phyloP scores from a whole-genome alignment of 768 basidiomycete species.

The Pulveroboletus sp. region DNA sequence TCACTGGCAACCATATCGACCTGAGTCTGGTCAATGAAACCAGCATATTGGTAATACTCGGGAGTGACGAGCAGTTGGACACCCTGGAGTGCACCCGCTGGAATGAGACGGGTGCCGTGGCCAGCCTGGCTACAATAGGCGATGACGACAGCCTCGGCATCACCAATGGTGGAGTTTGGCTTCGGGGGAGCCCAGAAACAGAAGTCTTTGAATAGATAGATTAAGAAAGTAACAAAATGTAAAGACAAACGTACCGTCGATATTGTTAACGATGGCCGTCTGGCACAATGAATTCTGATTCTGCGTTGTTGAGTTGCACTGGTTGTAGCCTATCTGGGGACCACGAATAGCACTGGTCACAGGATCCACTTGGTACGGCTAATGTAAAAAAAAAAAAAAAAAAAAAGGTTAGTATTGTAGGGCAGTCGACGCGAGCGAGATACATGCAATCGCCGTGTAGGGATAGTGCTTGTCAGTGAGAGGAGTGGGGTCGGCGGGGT shows the following conservation, averaged over 20 bases:
- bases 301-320: constrained; percentile 65
- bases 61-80: constrained; percentile 59
- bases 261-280: constrained; percentile 58
- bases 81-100: constrained; percentile 54
- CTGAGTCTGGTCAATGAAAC: constrained; percentile 58
- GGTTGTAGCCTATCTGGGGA: constrained; percentile 58
- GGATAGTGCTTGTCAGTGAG: constrained; percentile 42
- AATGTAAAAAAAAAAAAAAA: neutral
- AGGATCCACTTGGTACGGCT: constrained; percentile 52
- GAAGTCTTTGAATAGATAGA: constrained; percentile 48
- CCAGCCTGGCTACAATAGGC: constrained; percentile 68
- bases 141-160: constrained; percentile 64
- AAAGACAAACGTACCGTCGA: constrained; percentile 29
- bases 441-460: constrained; percentile 38
- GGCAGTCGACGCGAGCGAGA: neutral
- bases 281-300: constrained; percentile 63
- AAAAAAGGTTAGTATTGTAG: neutral
- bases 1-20: constrained; percentile 52
- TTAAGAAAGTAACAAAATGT: constrained; percentile 12
- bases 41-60: constrained; percentile 55
- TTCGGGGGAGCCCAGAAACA: constrained; percentile 59
- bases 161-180: constrained; percentile 51
- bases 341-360: constrained; percentile 46
- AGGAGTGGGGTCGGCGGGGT: constrained; percentile 44
- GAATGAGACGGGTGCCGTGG: constrained; percentile 68